Base-by-base conservation (phyloP, 2,329 filamentous ascomycete genomes). In the Neofusicoccum sp. region DNA sequence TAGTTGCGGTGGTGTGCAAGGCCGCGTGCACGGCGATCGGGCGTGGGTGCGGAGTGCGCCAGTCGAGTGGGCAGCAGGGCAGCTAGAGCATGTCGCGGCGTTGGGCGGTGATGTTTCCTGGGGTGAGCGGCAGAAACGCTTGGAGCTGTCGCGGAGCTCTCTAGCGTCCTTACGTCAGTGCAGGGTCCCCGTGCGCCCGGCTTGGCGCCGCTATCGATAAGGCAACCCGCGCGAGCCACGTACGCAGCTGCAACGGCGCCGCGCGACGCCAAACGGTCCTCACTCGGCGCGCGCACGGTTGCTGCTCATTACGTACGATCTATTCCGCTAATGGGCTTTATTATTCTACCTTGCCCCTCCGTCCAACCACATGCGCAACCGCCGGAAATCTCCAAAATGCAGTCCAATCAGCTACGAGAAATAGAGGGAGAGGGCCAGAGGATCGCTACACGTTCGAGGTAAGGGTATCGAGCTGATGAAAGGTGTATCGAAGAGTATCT, bases 401-500 rank as follows among this genome's bases (percentile, higher is more conserved):
- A 36, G 31, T 12, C 29, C 54, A 58, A 43, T 16, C 28, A 44
- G n/a, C 28, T 33, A 56, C 41, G 41, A 36, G 41, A 47, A 56
- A 36, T 3, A 45, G 36, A 28, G n/a, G 16, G 45, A 58, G 14
- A 29, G 33, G 22, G 22, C 22, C 54, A 6, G 31, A 39, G 31
- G 6, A 16, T 22, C 54, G 54, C 16, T 16, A 58, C 5, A 47
- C 28, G 39, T 47, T 58, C 34, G 54, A 28, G 39, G 16, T 22
- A 45, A 33, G 54, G 54, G 54, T 58, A 58, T 58, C 54, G 54
- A 58, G 41, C 41, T 44, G 39, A 34, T n/a, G 11, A 44, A 41
- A 58, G 29, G 41, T 28, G 12, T n/a, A 34, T 45, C 41, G n/a
- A 45, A 58, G 28, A 31, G 37, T 58, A 58, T 58, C 54, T 58